Evolutionary conservation across 176 grass and related monocot genomes (phyloP).

Genomic region (Ensete ventricosum): DNA sequence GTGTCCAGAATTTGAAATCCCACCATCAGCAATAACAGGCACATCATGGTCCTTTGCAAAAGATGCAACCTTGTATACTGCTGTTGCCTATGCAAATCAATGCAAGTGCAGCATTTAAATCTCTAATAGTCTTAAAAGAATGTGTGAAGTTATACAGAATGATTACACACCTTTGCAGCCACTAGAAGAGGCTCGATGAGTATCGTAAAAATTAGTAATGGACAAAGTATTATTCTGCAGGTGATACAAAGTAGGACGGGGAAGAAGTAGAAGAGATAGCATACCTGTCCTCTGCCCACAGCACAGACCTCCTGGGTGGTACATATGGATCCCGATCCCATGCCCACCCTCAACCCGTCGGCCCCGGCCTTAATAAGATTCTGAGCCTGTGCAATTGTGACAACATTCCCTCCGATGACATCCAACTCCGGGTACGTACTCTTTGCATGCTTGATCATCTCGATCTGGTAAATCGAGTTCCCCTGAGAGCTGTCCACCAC

Average conservation of each 20-base stretch:
- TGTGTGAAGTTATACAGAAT: not conserved
- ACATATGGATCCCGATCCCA: slow-evolving; percentile 60
- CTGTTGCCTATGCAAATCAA: slow-evolving; percentile 54
- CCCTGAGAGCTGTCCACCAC: slow-evolving; percentile 88
- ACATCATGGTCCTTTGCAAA: slow-evolving; percentile 83
- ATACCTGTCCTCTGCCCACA: slow-evolving; percentile 85
- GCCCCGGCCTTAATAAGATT: slow-evolving; percentile 17
- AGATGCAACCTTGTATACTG: slow-evolving; percentile 90
- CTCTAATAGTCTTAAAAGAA: not conserved
- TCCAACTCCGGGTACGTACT: slow-evolving; percentile 53
- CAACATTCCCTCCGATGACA: slow-evolving; percentile 77
- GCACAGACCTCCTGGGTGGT: slow-evolving; percentile 83
- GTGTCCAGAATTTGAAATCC: slow-evolving; percentile 94
- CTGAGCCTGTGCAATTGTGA: slow-evolving; percentile 55
- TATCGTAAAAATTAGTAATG: not conserved
- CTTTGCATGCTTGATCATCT: slow-evolving; percentile 73
- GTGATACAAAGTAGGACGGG: not conserved
- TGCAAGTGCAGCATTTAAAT: not conserved
- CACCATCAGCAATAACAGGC: slow-evolving; percentile 88
- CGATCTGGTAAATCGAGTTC: slow-evolving; percentile 70
- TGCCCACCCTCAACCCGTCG: slow-evolving; percentile 44
- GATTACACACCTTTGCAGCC: not conserved
- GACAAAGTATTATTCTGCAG: no score
- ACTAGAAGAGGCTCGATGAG: not conserved
- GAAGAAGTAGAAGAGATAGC: not conserved